Evolutionary conservation across 805 yeast genomes (phyloP), one percentile per base, ranked within the genome.

Genomic region (Pichia occidentalis): DNA sequence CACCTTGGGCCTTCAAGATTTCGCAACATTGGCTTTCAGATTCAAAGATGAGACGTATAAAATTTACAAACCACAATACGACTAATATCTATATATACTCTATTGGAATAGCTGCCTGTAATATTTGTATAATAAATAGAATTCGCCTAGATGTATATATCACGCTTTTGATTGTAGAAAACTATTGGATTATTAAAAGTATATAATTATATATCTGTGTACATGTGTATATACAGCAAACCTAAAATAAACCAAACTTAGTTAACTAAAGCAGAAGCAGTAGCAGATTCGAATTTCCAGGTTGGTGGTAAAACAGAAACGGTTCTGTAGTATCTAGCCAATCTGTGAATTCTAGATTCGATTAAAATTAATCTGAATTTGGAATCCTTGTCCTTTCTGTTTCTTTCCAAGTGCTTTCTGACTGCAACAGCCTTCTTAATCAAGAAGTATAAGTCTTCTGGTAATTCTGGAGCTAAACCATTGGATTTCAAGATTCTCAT

Each of bases 271-370:
- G 99, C 95, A 64, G 98, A 92, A 67, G 99, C 99, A 67, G 98
- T 92, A 68, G 98, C 95, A 59, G 98, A 90, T 80, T 92, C 99
- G 95, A 85, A 92, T 79, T 92, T 92, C 99, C 99, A 92, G 92
- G 84, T 88, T 70, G 99, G 97, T 63, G 99, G 98, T 67, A 92
- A 82, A 63, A 92, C 97, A 65, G 95, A 77, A 63, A 86, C 95
- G 63, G 96, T 85, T 86, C 96, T 90, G 96, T 92, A 92, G 94
- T 92, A 92, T 79, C 99, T 85, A 60, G 98, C 95, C 69, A 92
- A 85, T 83, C 99, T 90, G 95, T 92, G 99, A 78, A 92, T 92
- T 87, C 99, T 88, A 55, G 97, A 90, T 79, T 92, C 99, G 71
- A 92, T 88, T 73, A 92, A 83, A 92, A 92, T 92, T 67, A 92